Evolutionary conservation across 176 grass and related monocot genomes (phyloP).

Genomic region (Oryza meridionalis): DNA sequence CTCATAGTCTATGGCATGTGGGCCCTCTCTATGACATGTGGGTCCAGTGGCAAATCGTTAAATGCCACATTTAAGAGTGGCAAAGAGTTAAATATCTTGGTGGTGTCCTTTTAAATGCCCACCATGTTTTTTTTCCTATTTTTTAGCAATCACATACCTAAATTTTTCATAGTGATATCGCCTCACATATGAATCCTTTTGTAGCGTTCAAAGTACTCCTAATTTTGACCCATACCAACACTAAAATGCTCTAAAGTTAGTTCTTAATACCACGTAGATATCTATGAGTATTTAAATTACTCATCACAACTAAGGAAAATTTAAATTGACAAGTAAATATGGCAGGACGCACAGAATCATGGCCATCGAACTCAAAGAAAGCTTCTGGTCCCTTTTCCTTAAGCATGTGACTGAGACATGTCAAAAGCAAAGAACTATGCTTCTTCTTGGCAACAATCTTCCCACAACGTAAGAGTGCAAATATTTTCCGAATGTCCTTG

Average conservation of each 20-base stretch:
- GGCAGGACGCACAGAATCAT: slow-evolving; percentile 57
- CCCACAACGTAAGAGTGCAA: slow-evolving; percentile 66
- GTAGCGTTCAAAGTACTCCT: not conserved
- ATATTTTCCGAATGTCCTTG: slow-evolving; percentile 75
- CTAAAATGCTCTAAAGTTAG: not conserved
- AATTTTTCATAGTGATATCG: not conserved
- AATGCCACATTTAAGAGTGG: too few species aligned
- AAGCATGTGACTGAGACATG: slow-evolving; percentile 67
- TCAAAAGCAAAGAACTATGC: slow-evolving; percentile 65
- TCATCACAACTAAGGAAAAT: slow-evolving; percentile 31
- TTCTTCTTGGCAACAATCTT: slow-evolving; percentile 55
- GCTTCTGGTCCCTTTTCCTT: slow-evolving; percentile 87
- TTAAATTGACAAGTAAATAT: slow-evolving; percentile 32
- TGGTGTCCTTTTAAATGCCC: not conserved
- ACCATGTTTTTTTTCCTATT: not conserved
- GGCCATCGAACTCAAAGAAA: slow-evolving; percentile 72
- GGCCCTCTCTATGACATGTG: too few species aligned
- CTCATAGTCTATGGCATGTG: too few species aligned
- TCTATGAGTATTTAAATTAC: slow-evolving; percentile 18
- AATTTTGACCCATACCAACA: slow-evolving; percentile 17
- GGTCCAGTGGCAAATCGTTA: too few species aligned
- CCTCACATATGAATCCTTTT: too few species aligned
- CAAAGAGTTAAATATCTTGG: too few species aligned
- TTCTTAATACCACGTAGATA: not conserved
- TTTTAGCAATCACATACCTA: not conserved